Conservation (phyloP, 176 grass and related monocot genomes). For the Leersia perrieri region DNA sequence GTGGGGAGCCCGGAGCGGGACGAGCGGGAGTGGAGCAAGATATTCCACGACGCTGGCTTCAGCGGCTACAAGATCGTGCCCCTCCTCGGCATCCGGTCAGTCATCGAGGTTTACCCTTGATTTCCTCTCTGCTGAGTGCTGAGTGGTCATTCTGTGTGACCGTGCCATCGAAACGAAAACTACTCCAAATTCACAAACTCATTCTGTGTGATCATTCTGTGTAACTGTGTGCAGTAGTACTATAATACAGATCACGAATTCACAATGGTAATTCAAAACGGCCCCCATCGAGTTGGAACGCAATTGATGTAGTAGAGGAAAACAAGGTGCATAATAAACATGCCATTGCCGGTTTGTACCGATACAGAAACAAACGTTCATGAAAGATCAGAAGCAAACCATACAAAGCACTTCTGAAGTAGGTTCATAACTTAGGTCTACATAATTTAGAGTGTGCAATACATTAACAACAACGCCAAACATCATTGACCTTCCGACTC, state of each 20-base stretch:
- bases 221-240: too few relatives aligned
- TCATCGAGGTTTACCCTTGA: conserved; percentile 62
- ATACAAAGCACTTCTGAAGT: background rate
- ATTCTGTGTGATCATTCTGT: too few relatives aligned
- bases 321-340: conserved; percentile 19
- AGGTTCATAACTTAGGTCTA: conserved; percentile 11
- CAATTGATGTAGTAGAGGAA: background rate
- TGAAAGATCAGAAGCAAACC: conserved; percentile 4
- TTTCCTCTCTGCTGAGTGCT: background rate
- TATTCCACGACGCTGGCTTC: conserved; percentile 53
- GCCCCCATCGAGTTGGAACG: background rate
- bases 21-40: conserved; percentile 47
- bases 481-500: background rate
- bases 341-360: background rate
- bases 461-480: background rate
- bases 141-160: too few relatives aligned
- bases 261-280: too few relatives aligned
- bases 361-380: conserved; percentile 18
- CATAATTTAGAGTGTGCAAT: too few relatives aligned
- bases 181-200: too few relatives aligned
- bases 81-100: conserved; percentile 36
- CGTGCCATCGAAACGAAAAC: too few relatives aligned
- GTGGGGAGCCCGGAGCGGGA: conserved; percentile 41
- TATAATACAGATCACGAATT: too few relatives aligned
- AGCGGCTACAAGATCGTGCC: conserved; percentile 48